phyloP scores from a whole-genome alignment of 495 filamentous ascomycete species.

The Penicillium turbatum region DNA sequence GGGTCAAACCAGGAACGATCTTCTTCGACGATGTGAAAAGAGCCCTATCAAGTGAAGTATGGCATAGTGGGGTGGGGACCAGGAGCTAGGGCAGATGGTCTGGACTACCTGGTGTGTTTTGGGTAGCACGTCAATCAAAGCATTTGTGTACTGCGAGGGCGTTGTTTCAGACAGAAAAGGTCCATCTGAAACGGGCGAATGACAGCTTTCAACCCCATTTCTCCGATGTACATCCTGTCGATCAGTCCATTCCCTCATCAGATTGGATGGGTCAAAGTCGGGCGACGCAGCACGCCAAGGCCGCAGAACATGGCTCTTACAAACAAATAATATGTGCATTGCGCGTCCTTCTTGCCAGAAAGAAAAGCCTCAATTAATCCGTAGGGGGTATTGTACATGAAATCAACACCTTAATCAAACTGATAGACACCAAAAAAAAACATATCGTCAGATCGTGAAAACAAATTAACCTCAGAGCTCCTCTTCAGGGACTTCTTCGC shows the following conservation, averaged over 20 bases:
- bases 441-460: slow-evolving; percentile 7
- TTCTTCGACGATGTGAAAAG: background rate
- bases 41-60: background rate
- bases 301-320: background rate
- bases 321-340: slow-evolving; percentile 1
- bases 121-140: background rate
- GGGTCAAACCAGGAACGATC: background rate
- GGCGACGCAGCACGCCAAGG: background rate
- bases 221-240: background rate
- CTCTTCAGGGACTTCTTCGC: slow-evolving; percentile 34
- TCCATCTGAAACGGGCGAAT: background rate
- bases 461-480: slow-evolving; percentile 25
- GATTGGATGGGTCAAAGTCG: background rate
- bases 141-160: background rate
- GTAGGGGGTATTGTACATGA: slow-evolving; percentile 12
- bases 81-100: background rate
- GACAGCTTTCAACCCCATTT: background rate
- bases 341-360: slow-evolving; percentile 3
- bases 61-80: background rate
- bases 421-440: background rate
- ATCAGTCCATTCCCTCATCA: slow-evolving; percentile 1
- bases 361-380: background rate
- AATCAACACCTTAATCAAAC: slow-evolving; percentile 3
- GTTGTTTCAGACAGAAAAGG: background rate
- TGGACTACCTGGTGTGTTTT: background rate